A percentile compares a stretch with the other conserved stretches of the same genome.
These are phyloP conservation scores for Aspergillus fumigatiaffinis DNA, from an alignment of 2,329 filamentous ascomycete genomes.

Conservation along the genomic window DNA sequence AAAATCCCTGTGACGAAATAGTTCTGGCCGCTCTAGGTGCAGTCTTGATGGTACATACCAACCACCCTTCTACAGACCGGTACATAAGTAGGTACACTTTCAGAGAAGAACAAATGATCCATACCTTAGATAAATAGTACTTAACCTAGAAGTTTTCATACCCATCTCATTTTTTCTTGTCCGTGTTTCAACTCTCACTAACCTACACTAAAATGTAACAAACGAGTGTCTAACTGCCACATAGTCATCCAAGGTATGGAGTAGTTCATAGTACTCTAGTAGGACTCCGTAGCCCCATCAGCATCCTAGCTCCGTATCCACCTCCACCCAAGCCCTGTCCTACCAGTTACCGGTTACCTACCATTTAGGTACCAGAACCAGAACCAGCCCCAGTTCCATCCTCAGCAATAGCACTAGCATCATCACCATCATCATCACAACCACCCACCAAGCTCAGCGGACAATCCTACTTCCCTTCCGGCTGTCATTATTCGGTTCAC, in stretches of 20 bases:
- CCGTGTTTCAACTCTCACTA: neutral
- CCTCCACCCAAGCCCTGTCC: neutral
- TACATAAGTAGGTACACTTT: too few species aligned
- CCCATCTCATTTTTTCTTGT: neutral
- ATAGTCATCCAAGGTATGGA: neutral
- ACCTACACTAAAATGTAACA: neutral
- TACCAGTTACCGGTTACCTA: neutral
- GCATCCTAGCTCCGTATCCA: neutral
- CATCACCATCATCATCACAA: neutral
- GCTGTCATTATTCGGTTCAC: neutral
- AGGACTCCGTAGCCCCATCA: neutral
- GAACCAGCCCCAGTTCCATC: too few species aligned
- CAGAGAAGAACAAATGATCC: neutral
- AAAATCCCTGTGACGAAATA: neutral
- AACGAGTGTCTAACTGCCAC: neutral
- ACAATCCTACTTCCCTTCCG: constrained; percentile 24
- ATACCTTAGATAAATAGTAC: neutral
- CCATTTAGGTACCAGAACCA: too few species aligned
- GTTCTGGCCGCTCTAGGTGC: neutral
- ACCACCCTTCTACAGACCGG: neutral
- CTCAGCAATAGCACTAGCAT: neutral
- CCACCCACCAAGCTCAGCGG: constrained; percentile 9
- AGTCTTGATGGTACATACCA: too few species aligned
- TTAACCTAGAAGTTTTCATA: neutral
- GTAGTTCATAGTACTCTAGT: neutral